A percentile compares a stretch with the other conserved stretches of the same genome.
Conservation (phyloP, 106 monocot species). For the Allium sativum region DNA sequence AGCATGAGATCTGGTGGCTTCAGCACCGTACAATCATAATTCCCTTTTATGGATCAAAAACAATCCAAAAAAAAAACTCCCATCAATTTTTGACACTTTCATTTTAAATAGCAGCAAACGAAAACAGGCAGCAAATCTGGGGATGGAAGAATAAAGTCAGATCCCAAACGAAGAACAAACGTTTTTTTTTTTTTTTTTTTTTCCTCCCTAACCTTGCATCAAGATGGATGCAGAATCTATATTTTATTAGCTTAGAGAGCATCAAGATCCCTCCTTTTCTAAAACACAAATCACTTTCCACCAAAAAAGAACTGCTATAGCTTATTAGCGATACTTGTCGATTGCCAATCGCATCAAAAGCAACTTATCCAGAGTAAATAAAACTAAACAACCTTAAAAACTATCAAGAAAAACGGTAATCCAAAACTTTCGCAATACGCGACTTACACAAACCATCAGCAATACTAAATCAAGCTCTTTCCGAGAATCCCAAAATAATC, state of each 20-base stretch:
- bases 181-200: too few relatives aligned
- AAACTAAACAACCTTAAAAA: not conserved
- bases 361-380: not conserved
- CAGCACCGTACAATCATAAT: not conserved
- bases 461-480: conserved; percentile 3
- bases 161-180: not conserved
- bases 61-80: too few relatives aligned
- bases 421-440: not conserved
- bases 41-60: not conserved
- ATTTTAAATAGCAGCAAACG: not conserved
- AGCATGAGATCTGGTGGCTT: not conserved
- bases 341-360: conserved; percentile 2
- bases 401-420: not conserved
- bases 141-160: not conserved
- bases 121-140: not conserved
- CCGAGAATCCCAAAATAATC: not conserved
- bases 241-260: not conserved
- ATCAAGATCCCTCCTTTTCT: not conserved
- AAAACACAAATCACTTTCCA: not conserved
- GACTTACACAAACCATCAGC: not conserved
- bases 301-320: not conserved
- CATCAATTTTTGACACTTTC: not conserved
- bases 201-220: not conserved
- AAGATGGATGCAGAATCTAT: not conserved
- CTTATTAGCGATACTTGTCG: not conserved